A percentile compares a stretch with the other conserved stretches of the same genome.
phyloP scores from a whole-genome alignment of 495 filamentous ascomycete species.

The Glarea lozoyensis region DNA sequence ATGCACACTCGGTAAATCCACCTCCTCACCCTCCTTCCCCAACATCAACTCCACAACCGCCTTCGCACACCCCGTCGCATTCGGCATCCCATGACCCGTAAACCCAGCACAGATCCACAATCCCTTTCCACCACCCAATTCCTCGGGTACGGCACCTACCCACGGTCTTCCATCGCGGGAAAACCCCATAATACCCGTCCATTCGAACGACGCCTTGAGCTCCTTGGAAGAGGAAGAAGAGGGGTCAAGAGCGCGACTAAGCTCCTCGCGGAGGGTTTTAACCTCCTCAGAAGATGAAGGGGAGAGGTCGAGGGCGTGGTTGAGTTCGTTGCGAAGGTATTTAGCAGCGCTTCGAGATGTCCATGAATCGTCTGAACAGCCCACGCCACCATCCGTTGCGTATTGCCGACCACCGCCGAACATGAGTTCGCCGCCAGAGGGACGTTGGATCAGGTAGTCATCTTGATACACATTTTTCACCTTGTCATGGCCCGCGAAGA shows the following conservation, averaged over 20 bases:
- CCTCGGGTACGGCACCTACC: conserved; percentile 49
- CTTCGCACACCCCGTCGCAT: conserved; percentile 58
- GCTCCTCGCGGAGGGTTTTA: conserved; percentile 36
- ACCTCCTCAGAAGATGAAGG: conserved; percentile 51
- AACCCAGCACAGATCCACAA: conserved; percentile 56
- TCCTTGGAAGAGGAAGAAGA: conserved; percentile 23
- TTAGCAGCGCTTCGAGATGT: conserved; percentile 49
- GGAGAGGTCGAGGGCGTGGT: conserved; percentile 44
- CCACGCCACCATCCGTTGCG: conserved; percentile 49
- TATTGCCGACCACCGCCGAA: conserved; percentile 54
- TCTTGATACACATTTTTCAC: conserved; percentile 37
- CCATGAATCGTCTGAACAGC: conserved; percentile 44
- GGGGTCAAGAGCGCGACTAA: conserved; percentile 31
- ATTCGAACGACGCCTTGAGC: conserved; percentile 51
- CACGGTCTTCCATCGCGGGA: conserved; percentile 59
- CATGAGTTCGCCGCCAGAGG: conserved; percentile 4
- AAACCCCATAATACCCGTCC: conserved; percentile 82
- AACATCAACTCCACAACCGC: conserved; percentile 57
- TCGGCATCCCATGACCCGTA: conserved; percentile 78
- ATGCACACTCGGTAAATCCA: conserved; percentile 35
- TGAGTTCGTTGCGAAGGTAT: conserved; percentile 39
- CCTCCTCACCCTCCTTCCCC: conserved; percentile 23
- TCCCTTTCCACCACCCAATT: conserved; percentile 26
- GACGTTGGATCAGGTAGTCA: conserved; percentile 72
- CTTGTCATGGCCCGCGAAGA: conserved; percentile 42